These are phyloP conservation scores for Chloranthus sessilifolius DNA, from an alignment of 164 flowering plant species.

Conservation along the genomic window DNA sequence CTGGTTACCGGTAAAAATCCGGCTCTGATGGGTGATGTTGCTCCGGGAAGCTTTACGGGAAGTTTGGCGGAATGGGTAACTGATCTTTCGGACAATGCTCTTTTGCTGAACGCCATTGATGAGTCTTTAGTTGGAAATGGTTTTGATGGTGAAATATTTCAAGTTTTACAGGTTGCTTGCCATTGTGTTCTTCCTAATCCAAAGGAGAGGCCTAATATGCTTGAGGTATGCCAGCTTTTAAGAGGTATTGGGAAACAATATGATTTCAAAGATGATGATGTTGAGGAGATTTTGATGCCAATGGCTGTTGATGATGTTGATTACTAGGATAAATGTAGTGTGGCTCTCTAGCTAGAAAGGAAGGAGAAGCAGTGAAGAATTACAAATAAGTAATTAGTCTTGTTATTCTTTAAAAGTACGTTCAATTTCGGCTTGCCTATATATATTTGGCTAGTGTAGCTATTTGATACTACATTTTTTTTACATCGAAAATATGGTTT, in stretches of 20 bases:
- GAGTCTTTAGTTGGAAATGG: constrained; percentile 17
- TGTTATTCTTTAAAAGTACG: no score
- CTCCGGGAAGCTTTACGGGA: constrained; percentile 20
- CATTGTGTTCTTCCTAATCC: constrained; percentile 17
- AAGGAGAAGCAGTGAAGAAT: constrained; percentile 8
- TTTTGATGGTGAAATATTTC: constrained; percentile 15
- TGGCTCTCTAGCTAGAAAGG: constrained; percentile 10
- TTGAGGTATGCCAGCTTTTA: constrained; percentile 18
- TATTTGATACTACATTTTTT: no score
- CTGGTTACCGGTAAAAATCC: not conserved
- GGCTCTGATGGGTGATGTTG: no score
- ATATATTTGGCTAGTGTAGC: no score
- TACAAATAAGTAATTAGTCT: constrained; percentile 3
- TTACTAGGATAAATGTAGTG: constrained; percentile 16
- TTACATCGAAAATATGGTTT: no score
- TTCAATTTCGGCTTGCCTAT: no score
- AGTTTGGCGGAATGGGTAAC: constrained; percentile 18
- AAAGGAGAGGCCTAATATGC: constrained; percentile 21
- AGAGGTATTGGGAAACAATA: constrained; percentile 22
- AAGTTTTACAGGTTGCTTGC: constrained; percentile 20
- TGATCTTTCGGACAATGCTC: constrained; percentile 12
- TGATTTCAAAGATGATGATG: constrained; percentile 15
- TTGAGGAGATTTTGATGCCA: constrained; percentile 11
- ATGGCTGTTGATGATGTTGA: constrained; percentile 1
- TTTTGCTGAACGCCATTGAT: constrained; percentile 15